Percentiles rank a stretch among this genome's conserved stretches.
phyloP scores from a whole-genome alignment of 2,329 filamentous ascomycete species.

The Whalleya microplaca region DNA sequence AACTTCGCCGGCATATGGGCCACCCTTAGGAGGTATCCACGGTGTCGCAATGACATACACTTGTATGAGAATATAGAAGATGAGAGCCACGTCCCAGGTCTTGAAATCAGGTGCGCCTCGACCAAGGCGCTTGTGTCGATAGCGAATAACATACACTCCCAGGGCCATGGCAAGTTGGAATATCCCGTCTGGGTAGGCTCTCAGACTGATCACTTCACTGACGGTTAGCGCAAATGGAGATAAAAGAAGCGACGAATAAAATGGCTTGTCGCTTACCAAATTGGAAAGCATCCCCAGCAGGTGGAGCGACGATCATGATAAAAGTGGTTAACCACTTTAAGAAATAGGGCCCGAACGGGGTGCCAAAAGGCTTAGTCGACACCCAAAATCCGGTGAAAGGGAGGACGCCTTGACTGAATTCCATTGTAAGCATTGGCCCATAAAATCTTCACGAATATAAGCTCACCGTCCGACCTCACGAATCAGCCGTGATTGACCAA shows the following conservation, averaged over 20 bases:
- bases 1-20: constrained; percentile 64
- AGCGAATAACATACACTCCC: constrained; percentile 62
- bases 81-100: constrained; percentile 60
- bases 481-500: constrained; percentile 60
- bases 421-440: not conserved
- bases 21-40: constrained; percentile 69
- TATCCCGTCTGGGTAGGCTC: constrained; percentile 59
- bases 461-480: constrained; percentile 60
- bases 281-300: constrained; percentile 66
- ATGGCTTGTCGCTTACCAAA: constrained; percentile 49
- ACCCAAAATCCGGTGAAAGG: constrained; percentile 64
- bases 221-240: constrained; percentile 7
- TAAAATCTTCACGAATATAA: not conserved
- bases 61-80: constrained; percentile 63
- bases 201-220: constrained; percentile 57
- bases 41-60: constrained; percentile 69
- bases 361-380: constrained; percentile 64
- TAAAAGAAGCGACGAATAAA: not conserved
- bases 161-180: constrained; percentile 61
- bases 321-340: constrained; percentile 60
- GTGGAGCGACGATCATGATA: constrained; percentile 63
- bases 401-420: constrained; percentile 59
- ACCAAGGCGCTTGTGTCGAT: constrained; percentile 54
- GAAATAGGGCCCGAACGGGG: constrained; percentile 61
- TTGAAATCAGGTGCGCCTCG: constrained; percentile 55